Percentiles rank a stretch among this genome's conserved stretches.
phyloP scores from a whole-genome alignment of 2,329 filamentous ascomycete genomes.

The Monosporascus sp. region DNA sequence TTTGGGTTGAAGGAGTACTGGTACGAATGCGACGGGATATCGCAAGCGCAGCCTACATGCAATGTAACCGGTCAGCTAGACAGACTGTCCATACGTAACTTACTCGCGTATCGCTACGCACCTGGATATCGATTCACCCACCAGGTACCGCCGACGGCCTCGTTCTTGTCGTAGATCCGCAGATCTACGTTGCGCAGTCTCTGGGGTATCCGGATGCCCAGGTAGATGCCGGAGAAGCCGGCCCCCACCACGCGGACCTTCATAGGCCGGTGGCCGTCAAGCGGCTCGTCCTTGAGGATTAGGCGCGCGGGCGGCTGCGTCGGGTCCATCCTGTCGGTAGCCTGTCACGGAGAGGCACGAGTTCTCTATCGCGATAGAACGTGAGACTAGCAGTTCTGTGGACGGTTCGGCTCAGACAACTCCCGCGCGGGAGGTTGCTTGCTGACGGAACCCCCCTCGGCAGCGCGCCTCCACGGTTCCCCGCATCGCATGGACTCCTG shows the following conservation, averaged over 20 bases:
- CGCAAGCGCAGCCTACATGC: conserved; percentile 24
- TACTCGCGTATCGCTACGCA: conserved; percentile 1
- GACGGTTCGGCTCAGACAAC: too few relatives aligned
- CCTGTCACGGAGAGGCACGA: neutral
- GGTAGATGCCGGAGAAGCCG: conserved; percentile 30
- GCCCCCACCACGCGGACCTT: conserved; percentile 32
- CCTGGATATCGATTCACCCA: conserved; percentile 33
- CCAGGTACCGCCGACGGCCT: conserved; percentile 33
- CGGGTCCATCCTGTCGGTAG: conserved; percentile 6
- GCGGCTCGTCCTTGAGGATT: conserved; percentile 19
- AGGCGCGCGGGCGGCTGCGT: conserved; percentile 7
- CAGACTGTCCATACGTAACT: neutral
- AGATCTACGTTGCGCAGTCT: conserved; percentile 29
- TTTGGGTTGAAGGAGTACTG: conserved; percentile 53
- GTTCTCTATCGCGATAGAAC: too few relatives aligned
- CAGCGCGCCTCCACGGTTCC: neutral
- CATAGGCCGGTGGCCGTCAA: conserved; percentile 25
- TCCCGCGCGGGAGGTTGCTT: neutral
- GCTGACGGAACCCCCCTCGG: neutral
- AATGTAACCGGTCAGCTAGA: neutral
- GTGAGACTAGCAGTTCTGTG: too few relatives aligned
- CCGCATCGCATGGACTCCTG: neutral
- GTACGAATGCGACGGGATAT: conserved; percentile 44
- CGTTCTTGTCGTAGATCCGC: conserved; percentile 29
- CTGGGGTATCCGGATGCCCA: conserved; percentile 29